A percentile compares a stretch with the other conserved stretches of the same genome.
Conservation (phyloP, 352 stramenopile genomes). For the Phytopythium helicoides region DNA sequence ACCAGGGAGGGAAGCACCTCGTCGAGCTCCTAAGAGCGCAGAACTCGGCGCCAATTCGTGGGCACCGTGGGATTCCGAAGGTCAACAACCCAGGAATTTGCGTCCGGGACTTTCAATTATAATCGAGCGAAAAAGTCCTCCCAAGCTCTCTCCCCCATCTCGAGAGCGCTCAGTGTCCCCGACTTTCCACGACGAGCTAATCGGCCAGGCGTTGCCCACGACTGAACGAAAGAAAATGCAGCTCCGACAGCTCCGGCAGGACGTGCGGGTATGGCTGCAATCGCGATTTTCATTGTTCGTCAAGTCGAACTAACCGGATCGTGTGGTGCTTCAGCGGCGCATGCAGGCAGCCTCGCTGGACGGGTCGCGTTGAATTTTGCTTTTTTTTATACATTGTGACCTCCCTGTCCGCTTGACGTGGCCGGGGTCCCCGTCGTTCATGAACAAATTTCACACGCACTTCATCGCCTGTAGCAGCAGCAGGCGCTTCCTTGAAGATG, state of each 20-base stretch:
- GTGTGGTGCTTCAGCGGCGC: not conserved
- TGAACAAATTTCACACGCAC: too few relatives aligned
- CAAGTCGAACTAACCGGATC: not conserved
- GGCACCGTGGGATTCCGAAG: not conserved
- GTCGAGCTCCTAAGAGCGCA: slow-evolving; percentile 7
- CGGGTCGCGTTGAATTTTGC: too few relatives aligned
- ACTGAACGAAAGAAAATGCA: slow-evolving; percentile 53
- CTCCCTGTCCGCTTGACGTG: too few relatives aligned
- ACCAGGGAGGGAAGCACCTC: slow-evolving; percentile 7
- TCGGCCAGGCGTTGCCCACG: slow-evolving; percentile 11
- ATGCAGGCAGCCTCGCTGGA: not conserved
- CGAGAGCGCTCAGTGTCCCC: slow-evolving; percentile 4
- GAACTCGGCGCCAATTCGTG: slow-evolving; percentile 8
- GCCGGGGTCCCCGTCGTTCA: too few relatives aligned
- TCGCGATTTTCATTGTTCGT: not conserved
- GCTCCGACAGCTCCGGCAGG: slow-evolving; percentile 37
- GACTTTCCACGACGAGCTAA: slow-evolving; percentile 5
- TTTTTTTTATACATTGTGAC: too few relatives aligned
- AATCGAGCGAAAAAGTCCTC: slow-evolving; percentile 1
- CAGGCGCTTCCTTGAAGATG: too few relatives aligned
- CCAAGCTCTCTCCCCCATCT: not conserved
- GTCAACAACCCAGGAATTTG: not conserved
- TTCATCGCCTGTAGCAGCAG: too few relatives aligned
- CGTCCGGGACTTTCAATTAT: not conserved
- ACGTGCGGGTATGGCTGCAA: slow-evolving; percentile 33